Base-by-base conservation (phyloP, 306 rosid species). In the Cicer judaicum region DNA sequence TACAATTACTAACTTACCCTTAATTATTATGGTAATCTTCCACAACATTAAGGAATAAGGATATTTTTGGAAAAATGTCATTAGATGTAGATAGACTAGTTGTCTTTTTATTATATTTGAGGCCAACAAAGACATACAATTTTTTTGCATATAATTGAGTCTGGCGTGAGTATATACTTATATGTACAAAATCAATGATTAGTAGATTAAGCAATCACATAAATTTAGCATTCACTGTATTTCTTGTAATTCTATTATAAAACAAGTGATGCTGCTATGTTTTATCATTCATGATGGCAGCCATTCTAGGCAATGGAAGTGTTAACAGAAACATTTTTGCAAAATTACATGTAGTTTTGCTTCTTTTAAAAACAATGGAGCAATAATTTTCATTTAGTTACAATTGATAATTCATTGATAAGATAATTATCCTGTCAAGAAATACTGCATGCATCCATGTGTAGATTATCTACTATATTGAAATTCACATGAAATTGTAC, bases 351-450 rank as follows among this genome's bases (percentile, higher is more conserved):
- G 36, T 34, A 29, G 68, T 52, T 50, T 63, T 77, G n/a, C 69
- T 44, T 68, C 76, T 43, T 49, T 70, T 11, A 71, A 47, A 59
- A 29, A 64, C 16, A 47, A 76, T 60, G 49, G 71, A 50, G n/a
- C 14, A 43, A 9, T 48, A 41, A 36, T 63, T 68, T 63, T 24
- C 2, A 62, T 50, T 47, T 47, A 64, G 10, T 15, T 43, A 53
- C 74, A 47, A 47, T 66, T 8, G 56, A 38, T 39, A 15, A 49
- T 79, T 70, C 42, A 50, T 67, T 70, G 41, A 60, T 72, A 40
- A 21, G 50, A 43, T 79, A 57, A 29, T 57, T 65, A n/a, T 59
- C 64, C 21, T 63, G 43, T 24, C 34, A 24, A 24, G 34, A 24
- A 24, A 24, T 24, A 24, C 34, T 24, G 34, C 46, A 61, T 62